Conservation (phyloP, 1,139 yeast genomes). For the Yamadazyma diddensiae region DNA sequence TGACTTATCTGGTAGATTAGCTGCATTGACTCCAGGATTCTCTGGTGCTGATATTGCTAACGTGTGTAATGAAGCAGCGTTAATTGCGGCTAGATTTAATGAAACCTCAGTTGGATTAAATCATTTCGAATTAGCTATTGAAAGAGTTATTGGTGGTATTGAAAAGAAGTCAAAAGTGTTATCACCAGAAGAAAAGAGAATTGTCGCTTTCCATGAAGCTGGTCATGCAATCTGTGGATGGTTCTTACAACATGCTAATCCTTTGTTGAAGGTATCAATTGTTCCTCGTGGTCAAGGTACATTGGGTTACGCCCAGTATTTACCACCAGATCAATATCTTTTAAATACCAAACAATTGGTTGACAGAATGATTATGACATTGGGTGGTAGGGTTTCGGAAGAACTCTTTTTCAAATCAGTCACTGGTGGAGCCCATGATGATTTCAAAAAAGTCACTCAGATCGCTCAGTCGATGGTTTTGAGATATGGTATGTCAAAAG, state of each 20-base stretch:
- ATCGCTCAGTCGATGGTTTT: constrained; percentile 95
- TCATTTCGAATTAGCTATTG: constrained; percentile 95
- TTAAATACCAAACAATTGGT: constrained; percentile 72
- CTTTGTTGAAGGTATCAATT: constrained; percentile 89
- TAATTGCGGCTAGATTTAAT: constrained; percentile 86
- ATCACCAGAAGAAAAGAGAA: constrained; percentile 76
- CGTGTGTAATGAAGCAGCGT: constrained; percentile 94
- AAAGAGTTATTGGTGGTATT: constrained; percentile 93
- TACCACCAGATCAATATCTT: constrained; percentile 90
- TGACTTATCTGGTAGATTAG: constrained; percentile 76
- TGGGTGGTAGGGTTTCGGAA: constrained; percentile 96
- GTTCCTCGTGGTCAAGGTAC: constrained; percentile 98
- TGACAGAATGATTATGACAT: constrained; percentile 94
- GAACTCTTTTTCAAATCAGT: constrained; percentile 87
- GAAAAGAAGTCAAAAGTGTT: constrained; percentile 87
- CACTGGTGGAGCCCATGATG: constrained; percentile 94
- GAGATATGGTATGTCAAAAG: constrained; percentile 83
- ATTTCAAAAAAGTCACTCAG: constrained; percentile 91
- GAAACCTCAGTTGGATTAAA: constrained; percentile 64
- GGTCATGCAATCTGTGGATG: constrained; percentile 99
- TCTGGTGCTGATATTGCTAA: constrained; percentile 98
- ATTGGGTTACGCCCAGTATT: constrained; percentile 94
- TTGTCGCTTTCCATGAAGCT: constrained; percentile 97
- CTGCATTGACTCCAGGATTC: constrained; percentile 96
- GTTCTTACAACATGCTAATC: constrained; percentile 87